Base-by-base conservation (phyloP, 83 land plant genomes). In the Diphasiastrum complanatum region DNA sequence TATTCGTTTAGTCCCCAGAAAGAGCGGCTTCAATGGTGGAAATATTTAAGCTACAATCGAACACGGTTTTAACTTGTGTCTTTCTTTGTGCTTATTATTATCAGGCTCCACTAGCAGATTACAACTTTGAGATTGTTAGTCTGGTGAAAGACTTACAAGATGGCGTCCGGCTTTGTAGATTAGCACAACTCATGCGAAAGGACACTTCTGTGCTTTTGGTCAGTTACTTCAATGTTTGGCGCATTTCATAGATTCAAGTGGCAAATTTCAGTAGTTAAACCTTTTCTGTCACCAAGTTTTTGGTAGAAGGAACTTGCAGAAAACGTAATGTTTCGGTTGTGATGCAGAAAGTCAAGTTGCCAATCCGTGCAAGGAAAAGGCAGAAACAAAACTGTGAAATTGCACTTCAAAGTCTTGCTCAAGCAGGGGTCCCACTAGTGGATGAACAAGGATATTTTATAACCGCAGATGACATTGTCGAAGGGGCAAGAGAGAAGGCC, bases 141-240 rank as follows among this genome's bases (percentile, higher is more conserved):
- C 61, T 91, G 65, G 80, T 85, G 54, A 78, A 69, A 58, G 89
- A 91, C 47, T 63, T 91, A 32, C 85, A 69, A 67, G 97, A 91
- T 77, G 97, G 97, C 2, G 69, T 86, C 34, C 74, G 73, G 47
- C 81, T 91, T 30, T 80, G 86, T 51, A 81, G 97, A 72, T 72
- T 78, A 19, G 78, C 79, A 60, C 97, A 91, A 64, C 72, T 91
- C 25, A 68, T 91, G 67, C 61, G 38, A 34, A 43, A 51, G 50
- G 85, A 91, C 49, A 33, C 79, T 27, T 84, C 86, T 30, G 58
- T 86, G 51, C 78, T 91, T 28, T 37, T 52, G 81, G 97, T 86
- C 45, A 37, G 75, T 54, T 22, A 11, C n/a, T 28, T 14, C 8
- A 20, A 20, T 49, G 5, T n/a, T n/a, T n/a, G n/a, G n/a, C n/a